phyloP scores from a whole-genome alignment of 1,284 basidiomycete genomes.

The Neotropicomus parvogracilis region DNA sequence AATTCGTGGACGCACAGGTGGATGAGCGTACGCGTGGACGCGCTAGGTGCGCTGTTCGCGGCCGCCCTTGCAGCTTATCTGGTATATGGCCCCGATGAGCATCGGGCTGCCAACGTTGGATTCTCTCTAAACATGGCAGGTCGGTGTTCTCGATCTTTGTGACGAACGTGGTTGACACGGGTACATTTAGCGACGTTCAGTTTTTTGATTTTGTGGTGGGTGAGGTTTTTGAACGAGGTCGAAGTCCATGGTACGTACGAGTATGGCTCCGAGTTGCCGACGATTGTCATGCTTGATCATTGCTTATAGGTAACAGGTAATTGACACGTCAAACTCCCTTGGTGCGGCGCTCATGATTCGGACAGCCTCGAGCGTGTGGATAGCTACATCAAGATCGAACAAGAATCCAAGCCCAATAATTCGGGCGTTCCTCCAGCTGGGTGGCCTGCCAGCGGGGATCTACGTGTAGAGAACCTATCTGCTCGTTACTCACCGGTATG shows the following conservation, averaged over 20 bases:
- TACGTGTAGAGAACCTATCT: conserved; percentile 1
- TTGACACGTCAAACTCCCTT: not conserved
- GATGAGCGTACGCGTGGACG: conserved; percentile 52
- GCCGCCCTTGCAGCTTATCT: not conserved
- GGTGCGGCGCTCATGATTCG: not conserved
- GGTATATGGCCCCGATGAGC: not conserved
- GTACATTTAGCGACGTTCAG: conserved; percentile 47
- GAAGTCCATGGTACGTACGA: conserved; percentile 50
- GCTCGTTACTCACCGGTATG: conserved; percentile 1
- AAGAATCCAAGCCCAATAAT: not conserved
- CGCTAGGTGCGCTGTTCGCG: conserved; percentile 23
- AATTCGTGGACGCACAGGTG: conserved; percentile 36
- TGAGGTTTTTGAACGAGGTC: conserved; percentile 52
- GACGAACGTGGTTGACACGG: not conserved
- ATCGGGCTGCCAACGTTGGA: conserved; percentile 4
- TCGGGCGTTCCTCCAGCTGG: not conserved
- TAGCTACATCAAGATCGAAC: not conserved
- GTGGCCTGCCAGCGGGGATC: not conserved
- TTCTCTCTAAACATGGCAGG: conserved; percentile 47
- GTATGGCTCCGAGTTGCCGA: no score
- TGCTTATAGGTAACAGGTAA: conserved; percentile 1
- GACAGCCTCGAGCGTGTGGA: not conserved
- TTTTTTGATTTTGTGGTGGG: conserved; percentile 49
- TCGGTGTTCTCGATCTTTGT: conserved; percentile 12
- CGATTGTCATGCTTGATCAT: no score